These are phyloP conservation scores for Grifola frondosa DNA, from an alignment of 1,284 basidiomycete species.

Conservation along the genomic window DNA sequence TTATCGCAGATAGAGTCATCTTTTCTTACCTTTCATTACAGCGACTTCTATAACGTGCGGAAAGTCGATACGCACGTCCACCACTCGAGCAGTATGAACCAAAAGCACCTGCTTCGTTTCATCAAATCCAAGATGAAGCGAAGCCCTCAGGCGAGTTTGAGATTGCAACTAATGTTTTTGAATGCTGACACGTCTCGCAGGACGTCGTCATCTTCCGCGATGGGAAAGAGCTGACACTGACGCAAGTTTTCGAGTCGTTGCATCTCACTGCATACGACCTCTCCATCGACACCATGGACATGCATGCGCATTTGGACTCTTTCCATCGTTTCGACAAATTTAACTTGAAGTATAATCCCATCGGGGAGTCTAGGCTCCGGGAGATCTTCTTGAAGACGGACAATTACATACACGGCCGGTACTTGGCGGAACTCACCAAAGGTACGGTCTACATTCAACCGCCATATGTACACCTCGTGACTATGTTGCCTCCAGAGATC, in stretches of 20 bases:
- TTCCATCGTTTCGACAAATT: constrained; percentile 99
- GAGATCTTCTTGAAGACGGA: constrained; percentile 99
- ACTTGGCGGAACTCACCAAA: constrained; percentile 93
- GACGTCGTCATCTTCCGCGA: constrained; percentile 97
- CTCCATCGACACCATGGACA: constrained; percentile 98
- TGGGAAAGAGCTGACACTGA: constrained; percentile 84
- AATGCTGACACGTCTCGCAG: constrained; percentile 40
- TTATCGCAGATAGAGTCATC: neutral
- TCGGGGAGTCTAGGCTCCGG: constrained; percentile 91
- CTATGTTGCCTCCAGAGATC: constrained; percentile 60
- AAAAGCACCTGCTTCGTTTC: constrained; percentile 98
- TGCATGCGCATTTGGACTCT: constrained; percentile 97
- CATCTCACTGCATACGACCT: constrained; percentile 97
- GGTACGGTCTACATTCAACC: constrained; percentile 43
- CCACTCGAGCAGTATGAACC: constrained; percentile 99
- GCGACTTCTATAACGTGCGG: constrained; percentile 98
- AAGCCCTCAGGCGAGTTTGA: constrained; percentile 58
- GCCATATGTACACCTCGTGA: neutral
- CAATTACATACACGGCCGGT: constrained; percentile 89
- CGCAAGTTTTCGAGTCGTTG: constrained; percentile 94
- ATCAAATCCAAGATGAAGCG: constrained; percentile 98
- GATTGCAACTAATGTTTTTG: neutral
- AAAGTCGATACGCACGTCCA: constrained; percentile 99
- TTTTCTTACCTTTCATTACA: constrained; percentile 30
- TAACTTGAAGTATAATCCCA: constrained; percentile 91